These are phyloP conservation scores for Aspergillus biplanus DNA, from an alignment of 495 filamentous ascomycete species.

Conservation along the genomic window DNA sequence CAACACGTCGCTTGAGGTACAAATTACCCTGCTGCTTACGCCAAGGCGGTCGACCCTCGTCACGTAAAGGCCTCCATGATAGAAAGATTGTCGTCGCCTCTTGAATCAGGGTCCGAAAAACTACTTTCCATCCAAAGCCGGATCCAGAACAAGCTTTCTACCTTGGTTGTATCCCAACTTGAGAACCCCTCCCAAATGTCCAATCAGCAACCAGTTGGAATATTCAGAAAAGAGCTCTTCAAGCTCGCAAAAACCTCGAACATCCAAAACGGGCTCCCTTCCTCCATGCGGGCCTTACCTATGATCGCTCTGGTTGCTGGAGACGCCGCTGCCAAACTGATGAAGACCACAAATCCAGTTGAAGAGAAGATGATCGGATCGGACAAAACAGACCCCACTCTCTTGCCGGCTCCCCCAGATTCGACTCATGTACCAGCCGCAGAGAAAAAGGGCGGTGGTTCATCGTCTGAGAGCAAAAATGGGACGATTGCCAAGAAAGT, in stretches of 20 bases:
- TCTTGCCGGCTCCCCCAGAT: background rate
- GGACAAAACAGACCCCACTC: background rate
- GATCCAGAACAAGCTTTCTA: no score
- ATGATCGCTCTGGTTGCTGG: background rate
- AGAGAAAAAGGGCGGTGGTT: background rate
- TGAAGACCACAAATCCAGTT: background rate
- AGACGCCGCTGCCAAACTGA: background rate
- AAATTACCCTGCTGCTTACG: no score
- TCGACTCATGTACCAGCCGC: background rate
- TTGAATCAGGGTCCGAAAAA: no score
- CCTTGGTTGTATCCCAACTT: background rate
- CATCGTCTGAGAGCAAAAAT: no score
- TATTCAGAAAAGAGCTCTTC: background rate
- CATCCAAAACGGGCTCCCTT: background rate
- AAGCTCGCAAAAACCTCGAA: background rate
- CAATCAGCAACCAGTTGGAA: background rate
- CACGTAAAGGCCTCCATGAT: no score
- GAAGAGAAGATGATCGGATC: background rate
- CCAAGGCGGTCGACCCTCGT: no score
- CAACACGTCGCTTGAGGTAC: no score
- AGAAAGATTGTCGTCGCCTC: no score
- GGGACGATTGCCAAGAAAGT: no score
- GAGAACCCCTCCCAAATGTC: background rate
- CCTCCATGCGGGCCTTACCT: background rate
- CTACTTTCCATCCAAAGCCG: no score